Evolutionary conservation across 768 basidiomycete genomes (phyloP).

Genomic region (Xerocomellus chrysenteron): DNA sequence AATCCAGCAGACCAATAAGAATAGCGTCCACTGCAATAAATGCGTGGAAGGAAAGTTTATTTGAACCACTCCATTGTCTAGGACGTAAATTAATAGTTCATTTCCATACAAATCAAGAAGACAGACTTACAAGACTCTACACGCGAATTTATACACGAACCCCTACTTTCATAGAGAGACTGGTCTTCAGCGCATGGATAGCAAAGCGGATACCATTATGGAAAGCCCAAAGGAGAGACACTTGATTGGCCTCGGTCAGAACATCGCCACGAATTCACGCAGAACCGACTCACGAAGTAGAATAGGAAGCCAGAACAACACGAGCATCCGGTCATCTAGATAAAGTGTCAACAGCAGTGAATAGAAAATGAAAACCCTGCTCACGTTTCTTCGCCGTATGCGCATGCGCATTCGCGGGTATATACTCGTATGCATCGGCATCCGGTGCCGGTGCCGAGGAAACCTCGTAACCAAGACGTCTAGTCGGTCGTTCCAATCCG

Average conservation of each 20-base stretch:
- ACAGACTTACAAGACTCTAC: conserved; percentile 2
- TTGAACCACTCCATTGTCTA: conserved; percentile 6
- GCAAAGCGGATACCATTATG: conserved; percentile 54
- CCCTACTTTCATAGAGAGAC: conserved; percentile 45
- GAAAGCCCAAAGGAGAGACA: conserved; percentile 62
- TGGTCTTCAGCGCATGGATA: conserved; percentile 48
- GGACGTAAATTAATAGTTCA: background rate
- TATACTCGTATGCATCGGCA: conserved; percentile 66
- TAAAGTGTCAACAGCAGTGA: conserved; percentile 2
- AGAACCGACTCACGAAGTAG: conserved; percentile 60
- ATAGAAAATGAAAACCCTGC: conserved; percentile 9
- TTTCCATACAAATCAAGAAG: background rate
- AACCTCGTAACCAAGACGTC: conserved; percentile 47
- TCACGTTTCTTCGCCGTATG: conserved; percentile 64
- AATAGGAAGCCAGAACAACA: conserved; percentile 86
- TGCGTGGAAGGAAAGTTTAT: conserved; percentile 3
- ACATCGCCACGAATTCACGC: background rate
- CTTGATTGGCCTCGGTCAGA: conserved; percentile 31
- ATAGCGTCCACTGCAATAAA: conserved; percentile 2
- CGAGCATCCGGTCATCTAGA: conserved; percentile 80
- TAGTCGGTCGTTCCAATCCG: conserved; percentile 35
- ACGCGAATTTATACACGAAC: conserved; percentile 32
- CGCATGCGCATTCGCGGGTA: conserved; percentile 45
- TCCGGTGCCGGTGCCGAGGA: conserved; percentile 61
- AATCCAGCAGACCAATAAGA: conserved; percentile 22